Percentiles rank a stretch among this genome's conserved stretches.
Evolutionary conservation across 352 stramenopile species (phyloP).

Genomic region (Globisporangium acanthophoron): DNA sequence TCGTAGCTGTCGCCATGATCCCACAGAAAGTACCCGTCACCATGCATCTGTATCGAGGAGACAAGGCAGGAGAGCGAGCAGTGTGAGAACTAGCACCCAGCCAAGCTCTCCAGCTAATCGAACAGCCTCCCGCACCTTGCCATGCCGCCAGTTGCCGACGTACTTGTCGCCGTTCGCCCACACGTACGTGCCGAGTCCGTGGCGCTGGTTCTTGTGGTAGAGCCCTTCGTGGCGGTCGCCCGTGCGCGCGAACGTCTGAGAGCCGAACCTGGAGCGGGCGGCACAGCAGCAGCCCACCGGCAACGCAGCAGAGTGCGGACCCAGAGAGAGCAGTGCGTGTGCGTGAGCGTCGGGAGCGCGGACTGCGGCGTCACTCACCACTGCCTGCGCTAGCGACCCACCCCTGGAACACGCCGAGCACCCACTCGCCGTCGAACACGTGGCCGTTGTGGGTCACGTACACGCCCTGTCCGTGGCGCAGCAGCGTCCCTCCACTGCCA

Average conservation of each 20-base stretch:
- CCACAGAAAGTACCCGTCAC: conserved; percentile 63
- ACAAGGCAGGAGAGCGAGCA: background rate
- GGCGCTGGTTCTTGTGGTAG: conserved; percentile 81
- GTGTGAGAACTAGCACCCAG: no score
- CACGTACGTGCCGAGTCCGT: conserved; percentile 80
- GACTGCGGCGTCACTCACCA: background rate
- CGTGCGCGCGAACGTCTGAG: conserved; percentile 72
- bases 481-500: conserved; percentile 27
- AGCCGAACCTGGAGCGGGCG: conserved; percentile 57
- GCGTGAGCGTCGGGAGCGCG: background rate
- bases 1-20: conserved; percentile 74
- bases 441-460: conserved; percentile 51
- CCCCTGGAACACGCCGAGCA: conserved; percentile 79
- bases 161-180: conserved; percentile 90
- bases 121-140: conserved; percentile 36
- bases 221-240: conserved; percentile 85
- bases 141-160: conserved; percentile 75
- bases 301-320: background rate
- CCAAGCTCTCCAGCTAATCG: no score
- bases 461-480: conserved; percentile 57
- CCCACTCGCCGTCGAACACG: conserved; percentile 78
- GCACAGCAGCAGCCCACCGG: conserved; percentile 1
- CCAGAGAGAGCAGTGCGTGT: conserved; percentile 1
- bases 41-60: conserved; percentile 52
- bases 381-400: conserved; percentile 22